Conservation (phyloP, 768 basidiomycete species). For the Pisolithus tinctorius region DNA sequence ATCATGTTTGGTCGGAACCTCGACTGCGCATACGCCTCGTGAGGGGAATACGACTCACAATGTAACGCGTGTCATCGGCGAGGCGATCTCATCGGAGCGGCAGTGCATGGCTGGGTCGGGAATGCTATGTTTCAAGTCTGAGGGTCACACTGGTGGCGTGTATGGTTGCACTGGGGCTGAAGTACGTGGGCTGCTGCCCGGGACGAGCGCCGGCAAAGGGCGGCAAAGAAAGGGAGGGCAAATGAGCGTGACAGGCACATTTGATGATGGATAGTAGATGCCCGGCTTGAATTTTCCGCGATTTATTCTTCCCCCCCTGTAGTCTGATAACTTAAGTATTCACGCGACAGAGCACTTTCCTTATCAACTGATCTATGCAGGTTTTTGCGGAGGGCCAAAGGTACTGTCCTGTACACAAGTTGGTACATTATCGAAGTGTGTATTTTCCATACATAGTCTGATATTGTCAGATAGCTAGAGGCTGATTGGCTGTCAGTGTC, state of each 20-base stretch:
- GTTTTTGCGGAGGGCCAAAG: too few species aligned
- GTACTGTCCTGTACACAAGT: too few species aligned
- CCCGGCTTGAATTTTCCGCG: too few species aligned
- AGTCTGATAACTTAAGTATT: too few species aligned
- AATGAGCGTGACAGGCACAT: background rate
- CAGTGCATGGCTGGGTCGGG: constrained; percentile 51
- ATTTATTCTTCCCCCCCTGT: too few species aligned
- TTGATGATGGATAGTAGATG: too few species aligned
- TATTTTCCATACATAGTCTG: too few species aligned
- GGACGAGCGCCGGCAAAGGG: constrained; percentile 14
- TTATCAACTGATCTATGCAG: too few species aligned
- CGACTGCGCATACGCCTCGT: constrained; percentile 54
- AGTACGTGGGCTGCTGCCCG: constrained; percentile 33
- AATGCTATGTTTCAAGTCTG: constrained; percentile 56
- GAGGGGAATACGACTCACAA: background rate
- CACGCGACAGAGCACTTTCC: too few species aligned
- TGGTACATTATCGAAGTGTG: too few species aligned
- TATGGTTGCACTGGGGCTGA: constrained; percentile 28
- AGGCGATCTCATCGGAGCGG: constrained; percentile 25
- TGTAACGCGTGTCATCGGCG: constrained; percentile 1
- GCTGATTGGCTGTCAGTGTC: too few species aligned
- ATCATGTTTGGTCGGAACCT: constrained; percentile 75
- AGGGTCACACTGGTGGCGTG: constrained; percentile 38
- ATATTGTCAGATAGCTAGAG: too few species aligned
- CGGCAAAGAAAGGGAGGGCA: background rate